Conservation (phyloP, 164 flowering plant species). For the Piper longum region DNA sequence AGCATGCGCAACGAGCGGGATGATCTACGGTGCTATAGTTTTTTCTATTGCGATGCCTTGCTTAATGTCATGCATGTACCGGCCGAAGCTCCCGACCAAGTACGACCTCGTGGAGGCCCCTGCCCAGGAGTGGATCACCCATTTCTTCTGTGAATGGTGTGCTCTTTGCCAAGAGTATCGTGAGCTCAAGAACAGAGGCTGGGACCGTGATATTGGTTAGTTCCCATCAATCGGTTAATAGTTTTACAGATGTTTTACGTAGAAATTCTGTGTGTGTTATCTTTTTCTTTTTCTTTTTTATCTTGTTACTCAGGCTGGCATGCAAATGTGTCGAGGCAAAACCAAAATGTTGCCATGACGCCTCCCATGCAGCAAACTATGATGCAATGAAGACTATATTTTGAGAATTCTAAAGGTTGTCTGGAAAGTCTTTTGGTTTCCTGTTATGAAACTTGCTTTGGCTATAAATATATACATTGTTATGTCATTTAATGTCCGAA, state of each 20-base stretch:
- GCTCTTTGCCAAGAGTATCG: slow-evolving; percentile 34
- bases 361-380: slow-evolving; percentile 4
- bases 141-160: slow-evolving; percentile 23
- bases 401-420: not conserved
- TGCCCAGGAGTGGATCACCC: slow-evolving; percentile 23
- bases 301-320: slow-evolving; percentile 2
- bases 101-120: slow-evolving; percentile 23
- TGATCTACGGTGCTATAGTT: slow-evolving; percentile 11
- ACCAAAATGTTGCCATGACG: slow-evolving; percentile 1
- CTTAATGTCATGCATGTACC: slow-evolving; percentile 23
- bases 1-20: slow-evolving; percentile 24
- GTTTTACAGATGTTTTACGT: not conserved
- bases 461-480: too few relatives aligned
- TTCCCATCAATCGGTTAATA: not conserved
- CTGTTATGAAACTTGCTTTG: not conserved
- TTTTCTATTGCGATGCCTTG: slow-evolving; percentile 18
- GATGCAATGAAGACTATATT: not conserved
- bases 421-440: not conserved
- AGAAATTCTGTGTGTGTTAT: not conserved
- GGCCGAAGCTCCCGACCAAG: slow-evolving; percentile 20
- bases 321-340: slow-evolving; percentile 5
- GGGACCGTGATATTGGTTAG: slow-evolving; percentile 25
- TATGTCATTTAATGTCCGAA: not conserved
- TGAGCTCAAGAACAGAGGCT: slow-evolving; percentile 24
- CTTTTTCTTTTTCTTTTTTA: not conserved